Conservation (phyloP, 345 rosid genomes). For the Populus simonii region DNA sequence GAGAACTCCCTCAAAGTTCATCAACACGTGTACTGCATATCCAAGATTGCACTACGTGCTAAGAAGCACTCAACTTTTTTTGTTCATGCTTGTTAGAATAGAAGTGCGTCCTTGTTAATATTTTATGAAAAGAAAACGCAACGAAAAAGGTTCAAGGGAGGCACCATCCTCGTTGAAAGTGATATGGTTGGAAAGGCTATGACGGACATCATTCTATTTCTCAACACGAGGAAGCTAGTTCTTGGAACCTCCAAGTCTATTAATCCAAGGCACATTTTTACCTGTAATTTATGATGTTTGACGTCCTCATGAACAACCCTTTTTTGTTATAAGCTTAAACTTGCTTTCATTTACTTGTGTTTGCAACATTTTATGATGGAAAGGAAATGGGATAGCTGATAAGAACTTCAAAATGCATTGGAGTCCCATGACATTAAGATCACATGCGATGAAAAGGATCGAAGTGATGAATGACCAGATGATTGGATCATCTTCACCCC, state of each 20-base stretch:
- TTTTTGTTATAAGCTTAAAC: not conserved
- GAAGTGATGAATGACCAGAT: constrained; percentile 33
- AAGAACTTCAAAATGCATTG: constrained; percentile 44
- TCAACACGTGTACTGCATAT: constrained; percentile 47
- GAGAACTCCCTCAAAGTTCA: constrained; percentile 46
- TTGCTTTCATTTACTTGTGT: not conserved
- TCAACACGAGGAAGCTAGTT: constrained; percentile 68
- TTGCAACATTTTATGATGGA: constrained; percentile 4
- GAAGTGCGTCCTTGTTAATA: not conserved
- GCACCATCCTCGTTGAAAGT: constrained; percentile 71
- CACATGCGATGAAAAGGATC: constrained; percentile 55
- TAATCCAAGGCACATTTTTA: constrained; percentile 41
- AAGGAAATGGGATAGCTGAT: constrained; percentile 50
- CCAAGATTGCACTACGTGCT: constrained; percentile 37
- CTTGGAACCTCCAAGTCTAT: constrained; percentile 62
- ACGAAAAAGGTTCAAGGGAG: constrained; percentile 55
- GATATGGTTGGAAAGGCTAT: constrained; percentile 67
- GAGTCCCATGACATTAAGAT: constrained; percentile 53
- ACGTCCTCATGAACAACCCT: not conserved
- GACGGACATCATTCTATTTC: constrained; percentile 63
- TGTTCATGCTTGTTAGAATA: not conserved
- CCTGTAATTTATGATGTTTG: not conserved
- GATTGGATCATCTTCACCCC: constrained; percentile 4
- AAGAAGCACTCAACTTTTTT: not conserved
- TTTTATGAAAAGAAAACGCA: not conserved